A percentile compares a stretch with the other conserved stretches of the same genome.
Evolutionary conservation across 2,329 filamentous ascomycete genomes (phyloP).

Genomic region (Curvularia sp.): DNA sequence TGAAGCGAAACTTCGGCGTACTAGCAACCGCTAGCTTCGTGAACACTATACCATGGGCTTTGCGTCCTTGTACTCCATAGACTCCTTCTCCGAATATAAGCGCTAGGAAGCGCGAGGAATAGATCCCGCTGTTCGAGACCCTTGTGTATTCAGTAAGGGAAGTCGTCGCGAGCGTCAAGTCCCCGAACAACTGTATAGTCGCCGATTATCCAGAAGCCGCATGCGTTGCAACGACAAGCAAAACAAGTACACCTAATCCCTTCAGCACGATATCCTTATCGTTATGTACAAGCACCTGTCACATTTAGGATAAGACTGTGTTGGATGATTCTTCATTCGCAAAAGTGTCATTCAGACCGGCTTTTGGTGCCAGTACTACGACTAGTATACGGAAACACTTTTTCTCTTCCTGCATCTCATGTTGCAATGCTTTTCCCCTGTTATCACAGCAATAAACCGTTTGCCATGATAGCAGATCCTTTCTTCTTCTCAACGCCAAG

Average conservation of each 20-base stretch:
- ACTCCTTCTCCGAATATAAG: background rate
- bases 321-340: conserved; percentile 18
- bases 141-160: no score
- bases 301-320: background rate
- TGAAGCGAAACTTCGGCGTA: background rate
- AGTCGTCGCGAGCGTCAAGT: background rate
- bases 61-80: background rate
- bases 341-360: conserved; percentile 11
- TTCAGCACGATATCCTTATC: no score
- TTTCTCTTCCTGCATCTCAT: conserved; percentile 14
- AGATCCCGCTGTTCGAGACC: background rate
- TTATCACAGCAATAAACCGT: conserved; percentile 17
- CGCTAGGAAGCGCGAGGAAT: background rate
- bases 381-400: conserved; percentile 23
- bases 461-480: conserved; percentile 17
- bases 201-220: background rate
- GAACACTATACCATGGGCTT: no score
- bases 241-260: background rate
- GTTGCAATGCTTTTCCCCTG: conserved; percentile 16
- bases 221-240: background rate
- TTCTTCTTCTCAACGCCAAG: conserved; percentile 21
- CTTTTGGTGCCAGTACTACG: conserved; percentile 16
- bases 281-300: background rate
- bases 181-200: background rate
- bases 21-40: background rate